phyloP scores from a whole-genome alignment of 257 asterid genomes.

The Lycium ferocissimum region DNA sequence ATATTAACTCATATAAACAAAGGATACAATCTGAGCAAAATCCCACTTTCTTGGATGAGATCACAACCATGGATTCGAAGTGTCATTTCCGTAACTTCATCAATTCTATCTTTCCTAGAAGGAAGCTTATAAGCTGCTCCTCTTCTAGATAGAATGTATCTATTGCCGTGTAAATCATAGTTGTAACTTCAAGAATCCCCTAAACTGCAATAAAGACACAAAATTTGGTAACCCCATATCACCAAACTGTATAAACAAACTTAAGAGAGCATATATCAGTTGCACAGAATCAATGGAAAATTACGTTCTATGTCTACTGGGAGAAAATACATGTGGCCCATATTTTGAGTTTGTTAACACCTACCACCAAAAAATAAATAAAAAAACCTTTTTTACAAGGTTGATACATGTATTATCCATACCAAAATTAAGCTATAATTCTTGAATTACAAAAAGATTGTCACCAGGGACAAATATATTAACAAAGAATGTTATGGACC shows the following conservation, averaged over 20 bases:
- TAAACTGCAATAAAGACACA: constrained; percentile 12
- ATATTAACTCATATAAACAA: background rate
- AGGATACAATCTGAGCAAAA: constrained; percentile 92
- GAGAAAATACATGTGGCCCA: too few species aligned
- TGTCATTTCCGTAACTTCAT: constrained; percentile 77
- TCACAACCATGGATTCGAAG: constrained; percentile 95
- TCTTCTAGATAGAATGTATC: constrained; percentile 91
- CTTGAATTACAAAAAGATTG: background rate
- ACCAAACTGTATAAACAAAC: background rate
- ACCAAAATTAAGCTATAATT: background rate
- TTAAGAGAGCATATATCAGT: background rate
- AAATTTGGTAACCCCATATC: background rate
- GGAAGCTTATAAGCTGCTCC: constrained; percentile 46
- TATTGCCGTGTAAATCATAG: constrained; percentile 88
- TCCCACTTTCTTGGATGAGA: constrained; percentile 95
- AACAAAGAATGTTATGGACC: background rate
- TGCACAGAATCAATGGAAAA: background rate
- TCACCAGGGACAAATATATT: background rate
- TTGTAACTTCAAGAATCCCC: constrained; percentile 22
- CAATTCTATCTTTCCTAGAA: constrained; percentile 68
- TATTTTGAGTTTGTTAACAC: too few species aligned
- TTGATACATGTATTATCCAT: too few species aligned
- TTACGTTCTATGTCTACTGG: too few species aligned
- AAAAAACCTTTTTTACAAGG: too few species aligned
- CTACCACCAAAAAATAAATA: too few species aligned